Evolutionary conservation across 2,329 filamentous ascomycete species (phyloP).

Genomic region (Thielaviopsis euricoi): DNA sequence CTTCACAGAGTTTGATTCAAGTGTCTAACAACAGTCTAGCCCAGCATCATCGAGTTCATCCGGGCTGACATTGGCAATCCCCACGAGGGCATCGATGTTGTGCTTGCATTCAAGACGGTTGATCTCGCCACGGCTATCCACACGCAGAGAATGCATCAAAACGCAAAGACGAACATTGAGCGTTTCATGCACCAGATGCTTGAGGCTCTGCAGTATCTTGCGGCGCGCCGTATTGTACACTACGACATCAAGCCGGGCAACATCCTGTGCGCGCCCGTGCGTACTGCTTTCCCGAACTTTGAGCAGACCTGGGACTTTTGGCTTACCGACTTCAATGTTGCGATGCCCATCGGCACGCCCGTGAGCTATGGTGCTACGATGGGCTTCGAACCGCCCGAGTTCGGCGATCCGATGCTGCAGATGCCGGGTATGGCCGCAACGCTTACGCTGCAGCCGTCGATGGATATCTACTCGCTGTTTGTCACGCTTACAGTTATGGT

Average conservation of each 20-base stretch:
- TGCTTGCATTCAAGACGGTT: background rate
- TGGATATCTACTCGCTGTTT: slow-evolving; percentile 5
- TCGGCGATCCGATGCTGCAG: background rate
- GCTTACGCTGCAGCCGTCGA: background rate
- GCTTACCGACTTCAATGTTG: slow-evolving; percentile 7
- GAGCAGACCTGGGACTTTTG: slow-evolving; percentile 1
- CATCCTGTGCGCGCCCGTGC: slow-evolving; percentile 1
- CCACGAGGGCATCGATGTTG: background rate
- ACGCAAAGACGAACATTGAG: background rate
- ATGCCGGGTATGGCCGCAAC: background rate
- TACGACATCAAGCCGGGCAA: slow-evolving; percentile 8
- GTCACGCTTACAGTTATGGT: background rate
- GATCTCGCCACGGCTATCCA: background rate
- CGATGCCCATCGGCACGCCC: background rate
- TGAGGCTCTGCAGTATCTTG: slow-evolving; percentile 1
- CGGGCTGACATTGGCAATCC: background rate
- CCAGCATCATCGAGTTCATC: slow-evolving; percentile 4
- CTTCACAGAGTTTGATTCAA: too few species aligned
- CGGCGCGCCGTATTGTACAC: background rate
- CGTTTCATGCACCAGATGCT: slow-evolving; percentile 7
- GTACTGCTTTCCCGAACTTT: background rate
- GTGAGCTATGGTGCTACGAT: background rate
- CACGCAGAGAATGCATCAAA: background rate
- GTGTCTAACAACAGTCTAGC: background rate
- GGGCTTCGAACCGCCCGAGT: slow-evolving; percentile 2